Conservation (phyloP, 345 rosid species). For the Murraya koenigii region DNA sequence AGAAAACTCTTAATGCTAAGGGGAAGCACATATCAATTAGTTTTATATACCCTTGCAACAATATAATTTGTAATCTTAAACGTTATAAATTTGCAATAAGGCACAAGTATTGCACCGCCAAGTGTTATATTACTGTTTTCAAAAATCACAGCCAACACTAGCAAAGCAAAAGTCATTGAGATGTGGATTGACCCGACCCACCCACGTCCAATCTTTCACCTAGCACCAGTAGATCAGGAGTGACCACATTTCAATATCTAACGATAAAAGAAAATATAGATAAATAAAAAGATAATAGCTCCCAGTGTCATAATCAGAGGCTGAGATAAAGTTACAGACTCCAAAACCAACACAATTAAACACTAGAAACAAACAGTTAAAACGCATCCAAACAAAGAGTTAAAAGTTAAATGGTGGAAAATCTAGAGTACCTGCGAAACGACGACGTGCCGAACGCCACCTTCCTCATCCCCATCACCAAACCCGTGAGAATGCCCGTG, state of each 20-base stretch:
- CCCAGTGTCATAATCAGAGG: background rate
- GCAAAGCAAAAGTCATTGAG: too few species aligned
- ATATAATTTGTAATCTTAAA: too few species aligned
- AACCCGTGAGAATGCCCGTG: slow-evolving; percentile 30
- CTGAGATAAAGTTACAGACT: too few species aligned
- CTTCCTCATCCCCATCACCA: slow-evolving; percentile 45
- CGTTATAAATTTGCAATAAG: too few species aligned
- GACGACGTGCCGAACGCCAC: slow-evolving; percentile 73
- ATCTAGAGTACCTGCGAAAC: slow-evolving; percentile 71
- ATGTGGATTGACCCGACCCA: too few species aligned
- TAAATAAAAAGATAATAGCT: background rate
- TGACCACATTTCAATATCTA: background rate
- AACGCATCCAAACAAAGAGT: background rate
- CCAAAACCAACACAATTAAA: background rate
- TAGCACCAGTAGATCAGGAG: too few species aligned
- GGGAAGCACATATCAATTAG: background rate
- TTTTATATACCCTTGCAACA: too few species aligned
- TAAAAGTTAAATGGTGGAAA: too few species aligned
- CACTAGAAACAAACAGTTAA: background rate
- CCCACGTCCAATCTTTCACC: too few species aligned
- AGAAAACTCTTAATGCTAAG: background rate
- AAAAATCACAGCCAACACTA: too few species aligned
- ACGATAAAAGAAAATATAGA: background rate
- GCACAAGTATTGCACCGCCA: too few species aligned
- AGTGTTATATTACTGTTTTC: too few species aligned